These are phyloP conservation scores for Komagataella phaffii DNA, from an alignment of 805 yeast genomes.

Conservation along the genomic window DNA sequence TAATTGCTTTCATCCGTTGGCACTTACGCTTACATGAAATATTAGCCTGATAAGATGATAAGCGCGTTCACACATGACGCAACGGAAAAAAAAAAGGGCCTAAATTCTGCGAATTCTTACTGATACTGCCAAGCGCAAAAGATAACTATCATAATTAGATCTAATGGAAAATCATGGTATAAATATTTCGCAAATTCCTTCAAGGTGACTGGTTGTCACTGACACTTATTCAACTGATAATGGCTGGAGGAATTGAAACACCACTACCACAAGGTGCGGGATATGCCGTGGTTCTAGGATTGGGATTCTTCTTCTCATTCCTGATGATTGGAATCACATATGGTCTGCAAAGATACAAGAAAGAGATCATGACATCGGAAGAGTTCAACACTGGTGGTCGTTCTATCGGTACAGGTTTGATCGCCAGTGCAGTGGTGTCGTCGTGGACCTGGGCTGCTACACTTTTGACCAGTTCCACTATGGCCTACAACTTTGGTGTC, in stretches of 20 bases:
- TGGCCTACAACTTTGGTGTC: conserved; percentile 68
- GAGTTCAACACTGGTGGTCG: conserved; percentile 92
- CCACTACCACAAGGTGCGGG: conserved; percentile 62
- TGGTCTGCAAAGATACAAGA: conserved; percentile 63
- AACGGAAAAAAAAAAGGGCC: neutral
- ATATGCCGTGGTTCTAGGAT: conserved; percentile 76
- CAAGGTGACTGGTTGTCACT: neutral
- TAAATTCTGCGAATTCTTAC: too few species aligned
- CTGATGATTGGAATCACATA: conserved; percentile 73
- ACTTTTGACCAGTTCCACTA: conserved; percentile 59
- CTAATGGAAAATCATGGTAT: neutral
- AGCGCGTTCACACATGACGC: neutral
- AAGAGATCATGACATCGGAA: conserved; percentile 82
- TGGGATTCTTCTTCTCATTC: conserved; percentile 57
- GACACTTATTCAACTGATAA: neutral
- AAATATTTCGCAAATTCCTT: neutral
- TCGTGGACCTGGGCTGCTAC: conserved; percentile 96
- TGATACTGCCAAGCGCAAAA: neutral
- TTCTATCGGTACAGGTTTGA: conserved; percentile 71
- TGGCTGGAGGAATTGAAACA: conserved; percentile 2
- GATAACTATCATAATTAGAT: neutral
- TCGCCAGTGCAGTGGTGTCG: conserved; percentile 83
- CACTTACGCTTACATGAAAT: too few species aligned
- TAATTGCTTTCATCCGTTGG: neutral
- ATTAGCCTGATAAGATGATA: neutral